A percentile compares a stretch with the other conserved stretches of the same genome.
Conservation (phyloP, 2,329 filamentous ascomycete species). For the Cadophora luteo-olivacea region DNA sequence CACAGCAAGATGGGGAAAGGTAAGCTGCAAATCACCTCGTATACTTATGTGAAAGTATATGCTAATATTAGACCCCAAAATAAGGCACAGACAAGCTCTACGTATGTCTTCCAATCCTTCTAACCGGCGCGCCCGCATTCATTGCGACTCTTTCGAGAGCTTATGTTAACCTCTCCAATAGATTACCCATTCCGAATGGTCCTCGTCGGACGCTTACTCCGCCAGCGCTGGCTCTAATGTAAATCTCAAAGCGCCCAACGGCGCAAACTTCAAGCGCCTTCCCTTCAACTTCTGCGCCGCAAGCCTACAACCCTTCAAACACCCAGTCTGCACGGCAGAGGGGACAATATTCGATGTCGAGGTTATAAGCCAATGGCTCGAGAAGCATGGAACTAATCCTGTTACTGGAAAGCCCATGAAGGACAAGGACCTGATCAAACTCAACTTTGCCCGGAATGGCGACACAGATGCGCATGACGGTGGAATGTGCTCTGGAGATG, state of each 20-base stretch:
- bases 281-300: conserved; percentile 99
- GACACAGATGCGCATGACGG: conserved; percentile 60
- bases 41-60: neutral
- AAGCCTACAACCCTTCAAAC: conserved; percentile 91
- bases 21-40: conserved; percentile 24
- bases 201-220: conserved; percentile 85
- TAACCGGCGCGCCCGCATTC: neutral
- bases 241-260: conserved; percentile 61
- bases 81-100: conserved; percentile 60
- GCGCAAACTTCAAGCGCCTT: conserved; percentile 80
- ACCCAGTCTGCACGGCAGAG: conserved; percentile 87
- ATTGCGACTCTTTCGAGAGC: neutral
- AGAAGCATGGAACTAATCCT: conserved; percentile 92
- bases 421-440: conserved; percentile 83
- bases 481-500: conserved; percentile 57
- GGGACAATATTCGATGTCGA: conserved; percentile 96
- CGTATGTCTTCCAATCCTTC: conserved; percentile 29
- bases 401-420: conserved; percentile 82
- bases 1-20: conserved; percentile 41
- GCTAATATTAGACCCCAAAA: conserved; percentile 2
- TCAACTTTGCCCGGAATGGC: conserved; percentile 92
- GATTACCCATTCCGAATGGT: conserved; percentile 99
- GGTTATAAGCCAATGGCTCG: conserved; percentile 92
- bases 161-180: conserved; percentile 44
- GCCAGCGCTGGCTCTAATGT: conserved; percentile 78